Conservation (phyloP, 495 filamentous ascomycete genomes). For the Annulohypoxylon nitens region DNA sequence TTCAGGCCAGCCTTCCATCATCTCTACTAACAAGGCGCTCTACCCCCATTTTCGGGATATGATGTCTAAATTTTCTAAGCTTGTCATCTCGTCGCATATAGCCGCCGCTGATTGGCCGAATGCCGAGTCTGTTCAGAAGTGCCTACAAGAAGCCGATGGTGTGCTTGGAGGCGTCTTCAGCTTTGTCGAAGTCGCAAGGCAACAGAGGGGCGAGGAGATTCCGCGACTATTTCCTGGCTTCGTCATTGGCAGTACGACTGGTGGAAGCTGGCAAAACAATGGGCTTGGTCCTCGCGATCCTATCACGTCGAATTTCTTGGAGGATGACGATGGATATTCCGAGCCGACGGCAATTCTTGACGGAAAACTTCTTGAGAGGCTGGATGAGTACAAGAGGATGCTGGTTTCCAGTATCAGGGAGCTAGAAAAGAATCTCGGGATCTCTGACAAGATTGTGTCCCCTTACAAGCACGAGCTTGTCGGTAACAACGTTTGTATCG, state of each 20-base stretch:
- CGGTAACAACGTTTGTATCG: constrained; percentile 78
- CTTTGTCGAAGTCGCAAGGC: constrained; percentile 93
- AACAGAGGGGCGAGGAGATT: constrained; percentile 90
- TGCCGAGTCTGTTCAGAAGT: constrained; percentile 90
- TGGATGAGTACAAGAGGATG: constrained; percentile 86
- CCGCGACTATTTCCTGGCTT: constrained; percentile 93
- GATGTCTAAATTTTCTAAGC: constrained; percentile 99
- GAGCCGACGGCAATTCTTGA: constrained; percentile 83
- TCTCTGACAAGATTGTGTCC: constrained; percentile 82
- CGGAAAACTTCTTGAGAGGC: constrained; percentile 77
- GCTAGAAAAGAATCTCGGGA: constrained; percentile 83
- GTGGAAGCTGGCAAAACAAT: constrained; percentile 96
- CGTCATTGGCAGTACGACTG: constrained; percentile 80
- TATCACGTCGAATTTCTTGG: constrained; percentile 80
- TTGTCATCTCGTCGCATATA: constrained; percentile 98
- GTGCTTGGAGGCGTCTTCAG: constrained; percentile 93
- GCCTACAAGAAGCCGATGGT: constrained; percentile 93
- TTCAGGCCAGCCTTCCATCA: constrained; percentile 98
- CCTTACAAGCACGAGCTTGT: constrained; percentile 76
- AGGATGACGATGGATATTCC: constrained; percentile 81
- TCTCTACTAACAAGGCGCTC: constrained; percentile 93
- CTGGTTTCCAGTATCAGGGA: constrained; percentile 84
- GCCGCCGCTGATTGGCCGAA: constrained; percentile 93
- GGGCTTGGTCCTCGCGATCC: constrained; percentile 77
- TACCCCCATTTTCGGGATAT: constrained; percentile 98